Evolutionary conservation across 1,139 yeast genomes (phyloP).

Genomic region (Debaryomyces psychrophilus): DNA sequence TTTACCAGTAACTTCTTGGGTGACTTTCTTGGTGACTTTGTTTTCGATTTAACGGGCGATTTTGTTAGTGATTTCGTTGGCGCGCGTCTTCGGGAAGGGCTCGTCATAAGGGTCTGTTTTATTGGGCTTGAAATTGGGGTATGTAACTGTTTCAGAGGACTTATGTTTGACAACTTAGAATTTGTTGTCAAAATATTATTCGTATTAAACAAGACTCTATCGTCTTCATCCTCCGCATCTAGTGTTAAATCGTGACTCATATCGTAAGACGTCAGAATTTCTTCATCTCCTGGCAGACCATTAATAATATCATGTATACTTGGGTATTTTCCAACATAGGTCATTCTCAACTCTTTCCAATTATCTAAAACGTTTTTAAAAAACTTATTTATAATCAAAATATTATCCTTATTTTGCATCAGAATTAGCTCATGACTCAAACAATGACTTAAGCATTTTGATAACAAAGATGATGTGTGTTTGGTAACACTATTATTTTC

Average conservation of each 20-base stretch:
- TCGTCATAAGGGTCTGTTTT: constrained; percentile 4
- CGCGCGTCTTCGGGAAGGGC: constrained; percentile 8
- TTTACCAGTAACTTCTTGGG: background rate
- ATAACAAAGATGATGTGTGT: constrained; percentile 48
- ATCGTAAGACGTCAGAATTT: constrained; percentile 28
- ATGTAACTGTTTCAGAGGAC: constrained; percentile 7
- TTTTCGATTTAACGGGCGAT: background rate
- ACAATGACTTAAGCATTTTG: constrained; percentile 54
- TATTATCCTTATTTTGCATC: constrained; percentile 45
- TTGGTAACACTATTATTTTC: constrained; percentile 37
- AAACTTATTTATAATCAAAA: constrained; percentile 54
- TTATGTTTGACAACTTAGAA: constrained; percentile 13
- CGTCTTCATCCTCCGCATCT: constrained; percentile 26
- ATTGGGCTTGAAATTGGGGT: background rate
- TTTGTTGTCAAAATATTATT: constrained; percentile 19
- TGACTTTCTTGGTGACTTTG: background rate
- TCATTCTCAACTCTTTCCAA: constrained; percentile 35
- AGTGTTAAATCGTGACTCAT: constrained; percentile 36
- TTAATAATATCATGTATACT: constrained; percentile 23
- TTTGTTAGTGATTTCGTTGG: background rate
- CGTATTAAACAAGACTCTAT: constrained; percentile 21
- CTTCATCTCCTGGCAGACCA: constrained; percentile 18
- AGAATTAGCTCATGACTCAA: constrained; percentile 54
- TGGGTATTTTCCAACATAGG: constrained; percentile 12
- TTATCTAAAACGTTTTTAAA: constrained; percentile 51